Conservation (phyloP, 2,329 filamentous ascomycete species). For the Aspergillus novofumigatus region DNA sequence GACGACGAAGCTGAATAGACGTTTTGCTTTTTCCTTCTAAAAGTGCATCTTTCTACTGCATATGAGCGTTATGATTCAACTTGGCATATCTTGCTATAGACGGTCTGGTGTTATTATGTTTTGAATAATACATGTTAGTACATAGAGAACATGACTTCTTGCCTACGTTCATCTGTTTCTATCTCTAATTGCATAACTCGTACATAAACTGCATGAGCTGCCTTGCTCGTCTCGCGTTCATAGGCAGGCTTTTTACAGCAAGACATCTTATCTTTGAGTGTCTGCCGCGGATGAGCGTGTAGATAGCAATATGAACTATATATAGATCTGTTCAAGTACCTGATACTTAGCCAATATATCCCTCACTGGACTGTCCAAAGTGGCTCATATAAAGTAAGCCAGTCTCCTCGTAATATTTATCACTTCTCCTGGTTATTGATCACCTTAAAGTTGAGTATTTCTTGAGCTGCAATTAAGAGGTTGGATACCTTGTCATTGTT, state of each 20-base stretch:
- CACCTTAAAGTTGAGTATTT: background rate
- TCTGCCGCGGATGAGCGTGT: no score
- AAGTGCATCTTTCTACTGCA: constrained; percentile 3
- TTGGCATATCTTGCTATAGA: constrained; percentile 3
- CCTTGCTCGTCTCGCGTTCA: no score
- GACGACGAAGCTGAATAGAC: constrained; percentile 61
- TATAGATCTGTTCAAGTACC: no score
- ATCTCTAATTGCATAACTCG: no score
- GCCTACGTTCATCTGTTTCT: background rate
- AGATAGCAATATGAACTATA: no score
- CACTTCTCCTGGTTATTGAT: background rate
- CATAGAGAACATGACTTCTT: background rate
- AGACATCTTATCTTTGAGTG: no score
- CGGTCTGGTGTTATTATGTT: constrained; percentile 1
- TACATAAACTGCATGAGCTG: no score
- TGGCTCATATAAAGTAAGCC: background rate
- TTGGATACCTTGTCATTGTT: background rate
- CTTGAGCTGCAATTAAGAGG: background rate
- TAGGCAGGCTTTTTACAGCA: no score
- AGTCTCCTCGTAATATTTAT: background rate
- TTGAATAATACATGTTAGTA: background rate
- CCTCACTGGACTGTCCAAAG: background rate
- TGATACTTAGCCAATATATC: background rate
- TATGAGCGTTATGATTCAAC: constrained; percentile 3
- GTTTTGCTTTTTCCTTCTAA: constrained; percentile 1